These are phyloP conservation scores for Maudiozyma saulgeensis DNA, from an alignment of 805 yeast genomes.

Conservation along the genomic window DNA sequence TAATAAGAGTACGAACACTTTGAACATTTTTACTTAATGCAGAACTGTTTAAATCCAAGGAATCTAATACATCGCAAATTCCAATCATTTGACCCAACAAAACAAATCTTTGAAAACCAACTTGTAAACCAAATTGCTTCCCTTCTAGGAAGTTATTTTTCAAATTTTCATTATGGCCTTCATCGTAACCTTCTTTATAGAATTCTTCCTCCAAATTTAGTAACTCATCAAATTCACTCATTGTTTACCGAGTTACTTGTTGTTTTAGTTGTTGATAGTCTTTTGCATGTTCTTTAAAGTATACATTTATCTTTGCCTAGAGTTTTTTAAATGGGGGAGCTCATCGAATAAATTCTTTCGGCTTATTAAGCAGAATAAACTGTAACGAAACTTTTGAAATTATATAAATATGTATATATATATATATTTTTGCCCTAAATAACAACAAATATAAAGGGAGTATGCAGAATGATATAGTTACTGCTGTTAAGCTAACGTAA, in stretches of 20 bases:
- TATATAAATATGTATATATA: no score
- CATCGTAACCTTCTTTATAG: conserved; percentile 60
- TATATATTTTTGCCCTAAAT: no score
- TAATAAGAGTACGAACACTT: conserved; percentile 21
- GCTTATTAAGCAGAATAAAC: no score
- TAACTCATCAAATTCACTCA: conserved; percentile 40
- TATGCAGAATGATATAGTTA: no score
- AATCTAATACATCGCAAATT: conserved; percentile 35
- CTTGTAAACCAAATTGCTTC: conserved; percentile 72
- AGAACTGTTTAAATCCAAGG: conserved; percentile 6
- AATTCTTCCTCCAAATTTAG: conserved; percentile 48
- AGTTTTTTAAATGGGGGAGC: background rate
- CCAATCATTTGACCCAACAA: conserved; percentile 62
- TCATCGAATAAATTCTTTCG: background rate
- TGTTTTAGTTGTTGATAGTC: background rate
- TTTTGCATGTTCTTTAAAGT: no score
- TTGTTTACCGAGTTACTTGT: conserved; percentile 6
- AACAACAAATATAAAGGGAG: no score
- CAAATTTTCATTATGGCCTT: conserved; percentile 58
- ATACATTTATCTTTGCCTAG: no score
- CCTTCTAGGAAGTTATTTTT: conserved; percentile 62
- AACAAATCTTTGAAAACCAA: conserved; percentile 62
- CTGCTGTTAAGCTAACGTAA: no score
- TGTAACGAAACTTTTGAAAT: no score
- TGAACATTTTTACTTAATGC: conserved; percentile 16